These are phyloP conservation scores for Pichia sp. DNA, from an alignment of 1,139 yeast species.

Conservation along the genomic window DNA sequence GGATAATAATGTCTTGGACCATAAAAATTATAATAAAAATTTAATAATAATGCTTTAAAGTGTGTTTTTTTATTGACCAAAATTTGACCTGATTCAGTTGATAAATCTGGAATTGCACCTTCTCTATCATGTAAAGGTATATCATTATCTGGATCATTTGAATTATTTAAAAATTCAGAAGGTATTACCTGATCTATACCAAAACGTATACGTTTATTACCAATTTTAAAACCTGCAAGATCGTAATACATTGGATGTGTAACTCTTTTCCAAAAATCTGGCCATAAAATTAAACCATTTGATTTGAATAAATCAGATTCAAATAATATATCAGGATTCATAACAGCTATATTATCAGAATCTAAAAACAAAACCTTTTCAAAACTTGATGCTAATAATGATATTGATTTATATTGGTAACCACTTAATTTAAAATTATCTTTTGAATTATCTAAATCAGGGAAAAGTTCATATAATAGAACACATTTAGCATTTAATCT, in stretches of 20 bases:
- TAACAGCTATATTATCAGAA: slow-evolving; percentile 53
- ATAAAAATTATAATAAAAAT: slow-evolving; percentile 50
- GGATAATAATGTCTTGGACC: slow-evolving; percentile 55
- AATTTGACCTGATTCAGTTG: slow-evolving; percentile 60
- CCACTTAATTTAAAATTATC: slow-evolving; percentile 30
- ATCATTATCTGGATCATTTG: slow-evolving; percentile 21
- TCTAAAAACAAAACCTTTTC: slow-evolving; percentile 51
- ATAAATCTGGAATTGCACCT: slow-evolving; percentile 55
- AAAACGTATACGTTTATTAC: slow-evolving; percentile 28
- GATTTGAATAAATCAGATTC: slow-evolving; percentile 35
- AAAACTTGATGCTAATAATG: slow-evolving; percentile 49
- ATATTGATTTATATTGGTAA: slow-evolving; percentile 55
- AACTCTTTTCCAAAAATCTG: slow-evolving; percentile 63
- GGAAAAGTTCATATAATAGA: slow-evolving; percentile 37
- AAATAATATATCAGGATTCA: slow-evolving; percentile 45
- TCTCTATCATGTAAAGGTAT: slow-evolving; percentile 44
- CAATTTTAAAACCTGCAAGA: slow-evolving; percentile 42
- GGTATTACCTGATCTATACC: slow-evolving; percentile 26
- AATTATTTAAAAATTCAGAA: slow-evolving; percentile 13
- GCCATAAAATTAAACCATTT: slow-evolving; percentile 52
- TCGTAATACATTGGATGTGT: slow-evolving; percentile 53
- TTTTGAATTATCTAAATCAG: slow-evolving; percentile 18
- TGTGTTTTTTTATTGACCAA: slow-evolving; percentile 50
- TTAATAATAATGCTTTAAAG: slow-evolving; percentile 44
- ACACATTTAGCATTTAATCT: slow-evolving; percentile 43